Percentiles rank a stretch among this genome's conserved stretches.
phyloP scores from a whole-genome alignment of 139 green algal species.

The Micractinium conductrix region DNA sequence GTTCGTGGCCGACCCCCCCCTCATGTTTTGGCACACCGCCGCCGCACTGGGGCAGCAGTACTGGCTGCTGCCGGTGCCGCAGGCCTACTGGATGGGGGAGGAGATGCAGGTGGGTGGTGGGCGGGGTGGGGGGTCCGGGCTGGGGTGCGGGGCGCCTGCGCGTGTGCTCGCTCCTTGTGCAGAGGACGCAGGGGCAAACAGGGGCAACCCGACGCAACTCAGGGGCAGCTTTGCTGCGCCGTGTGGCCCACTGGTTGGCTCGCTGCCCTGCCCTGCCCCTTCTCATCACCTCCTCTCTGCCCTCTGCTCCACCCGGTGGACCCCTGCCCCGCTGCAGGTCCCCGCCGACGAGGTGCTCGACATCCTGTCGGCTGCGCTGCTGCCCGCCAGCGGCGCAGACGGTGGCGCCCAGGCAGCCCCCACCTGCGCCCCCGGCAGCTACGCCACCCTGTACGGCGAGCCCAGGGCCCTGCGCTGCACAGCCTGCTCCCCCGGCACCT shows the following conservation, averaged over 20 bases:
- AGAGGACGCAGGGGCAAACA: too few species aligned
- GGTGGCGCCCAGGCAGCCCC: not conserved
- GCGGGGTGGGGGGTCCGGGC: too few species aligned
- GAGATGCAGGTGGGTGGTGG: constrained; percentile 24
- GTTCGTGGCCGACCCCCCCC: constrained; percentile 42
- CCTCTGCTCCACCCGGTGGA: too few species aligned
- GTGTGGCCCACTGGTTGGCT: too few species aligned
- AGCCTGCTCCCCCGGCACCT: constrained; percentile 9
- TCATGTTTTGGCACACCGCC: constrained; percentile 53
- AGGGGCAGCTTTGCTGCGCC: too few species aligned
- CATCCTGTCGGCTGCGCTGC: constrained; percentile 34
- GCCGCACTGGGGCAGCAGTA: constrained; percentile 40
- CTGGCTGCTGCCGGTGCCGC: constrained; percentile 42
- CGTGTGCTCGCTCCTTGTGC: too few species aligned
- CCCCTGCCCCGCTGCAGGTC: constrained; percentile 13
- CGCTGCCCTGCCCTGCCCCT: not conserved
- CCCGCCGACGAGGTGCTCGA: constrained; percentile 41
- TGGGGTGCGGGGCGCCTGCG: too few species aligned
- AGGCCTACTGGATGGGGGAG: constrained; percentile 33
- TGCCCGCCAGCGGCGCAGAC: not conserved
- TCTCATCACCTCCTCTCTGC: too few species aligned
- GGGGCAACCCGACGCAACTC: too few species aligned
- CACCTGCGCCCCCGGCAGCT: constrained; percentile 21
- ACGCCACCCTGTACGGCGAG: not conserved
- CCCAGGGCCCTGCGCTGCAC: not conserved